phyloP scores from a whole-genome alignment of 352 stramenopile genomes.

The Globisporangium spiculum region DNA sequence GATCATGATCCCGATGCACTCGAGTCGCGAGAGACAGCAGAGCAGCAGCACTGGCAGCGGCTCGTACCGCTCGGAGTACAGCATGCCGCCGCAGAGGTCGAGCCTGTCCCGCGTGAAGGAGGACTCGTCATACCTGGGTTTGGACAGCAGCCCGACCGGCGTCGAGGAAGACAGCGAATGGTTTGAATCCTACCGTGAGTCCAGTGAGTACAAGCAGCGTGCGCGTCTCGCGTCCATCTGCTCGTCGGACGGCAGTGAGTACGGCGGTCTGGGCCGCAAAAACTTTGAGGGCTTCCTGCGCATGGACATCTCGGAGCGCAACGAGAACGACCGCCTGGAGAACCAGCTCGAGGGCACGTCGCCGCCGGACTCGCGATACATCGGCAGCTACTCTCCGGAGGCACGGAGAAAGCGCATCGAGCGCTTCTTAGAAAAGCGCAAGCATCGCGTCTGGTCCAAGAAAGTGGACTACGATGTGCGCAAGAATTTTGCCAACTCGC shows the following conservation, averaged over 20 bases:
- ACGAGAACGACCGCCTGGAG: conserved; percentile 35
- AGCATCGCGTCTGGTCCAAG: conserved; percentile 94
- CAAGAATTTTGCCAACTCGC: conserved; percentile 99
- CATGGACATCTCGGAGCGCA: conserved; percentile 75
- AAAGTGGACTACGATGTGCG: conserved; percentile 98
- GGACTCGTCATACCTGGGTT: conserved; percentile 49
- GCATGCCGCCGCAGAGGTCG: conserved; percentile 45
- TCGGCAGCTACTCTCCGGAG: conserved; percentile 88
- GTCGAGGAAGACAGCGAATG: conserved; percentile 63
- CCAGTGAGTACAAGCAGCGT: conserved; percentile 68
- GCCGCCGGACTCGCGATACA: conserved; percentile 53
- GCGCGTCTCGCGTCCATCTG: conserved; percentile 66
- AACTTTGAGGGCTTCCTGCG: conserved; percentile 78
- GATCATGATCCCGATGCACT: conserved; percentile 60
- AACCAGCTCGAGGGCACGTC: conserved; percentile 30
- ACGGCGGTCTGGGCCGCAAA: conserved; percentile 64
- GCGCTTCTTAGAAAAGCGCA: conserved; percentile 91
- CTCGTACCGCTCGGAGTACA: conserved; percentile 26
- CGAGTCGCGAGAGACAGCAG: conserved; percentile 23
- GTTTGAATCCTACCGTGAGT: conserved; percentile 54
- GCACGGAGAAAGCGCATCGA: conserved; percentile 83
- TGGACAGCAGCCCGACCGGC: conserved; percentile 67
- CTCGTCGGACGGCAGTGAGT: conserved; percentile 75
- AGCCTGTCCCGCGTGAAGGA: conserved; percentile 66
- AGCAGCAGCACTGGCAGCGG: conserved; percentile 18